A percentile compares a stretch with the other conserved stretches of the same genome.
Conservation (phyloP, 495 filamentous ascomycete species). For the Rostrohypoxylon terebratum region DNA sequence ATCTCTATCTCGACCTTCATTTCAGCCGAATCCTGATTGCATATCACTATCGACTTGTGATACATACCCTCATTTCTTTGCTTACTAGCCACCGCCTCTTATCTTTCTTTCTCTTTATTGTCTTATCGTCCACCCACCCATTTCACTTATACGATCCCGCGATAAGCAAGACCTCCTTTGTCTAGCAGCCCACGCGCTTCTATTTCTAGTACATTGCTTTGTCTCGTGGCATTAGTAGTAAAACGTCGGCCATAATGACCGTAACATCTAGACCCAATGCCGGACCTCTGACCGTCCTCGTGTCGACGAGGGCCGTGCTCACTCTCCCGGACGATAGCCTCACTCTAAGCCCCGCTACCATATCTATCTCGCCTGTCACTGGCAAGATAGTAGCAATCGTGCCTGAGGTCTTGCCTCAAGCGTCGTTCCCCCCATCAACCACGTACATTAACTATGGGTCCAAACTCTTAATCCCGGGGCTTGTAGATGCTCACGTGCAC, state of each 20-base stretch:
- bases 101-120: conserved; percentile 12
- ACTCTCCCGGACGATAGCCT: conserved; percentile 70
- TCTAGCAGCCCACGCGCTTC: conserved; percentile 9
- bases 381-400: conserved; percentile 88
- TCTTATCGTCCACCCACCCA: conserved; percentile 30
- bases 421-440: conserved; percentile 76
- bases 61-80: conserved; percentile 1
- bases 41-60: conserved; percentile 21
- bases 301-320: conserved; percentile 84
- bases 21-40: background rate
- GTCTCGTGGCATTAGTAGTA: conserved; percentile 13
- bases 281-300: conserved; percentile 69
- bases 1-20: conserved; percentile 29
- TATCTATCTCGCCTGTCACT: conserved; percentile 79
- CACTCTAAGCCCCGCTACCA: conserved; percentile 70
- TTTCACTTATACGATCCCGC: conserved; percentile 9
- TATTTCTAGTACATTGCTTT: conserved; percentile 29
- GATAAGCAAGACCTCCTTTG: conserved; percentile 37
- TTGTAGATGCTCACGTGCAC: conserved; percentile 98
- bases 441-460: conserved; percentile 88
- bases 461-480: conserved; percentile 86
- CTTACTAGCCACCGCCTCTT: conserved; percentile 14
- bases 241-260: conserved; percentile 42
- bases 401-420: conserved; percentile 74
- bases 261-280: conserved; percentile 31